Percentiles rank a stretch among this genome's conserved stretches.
Evolutionary conservation across 2,329 filamentous ascomycete genomes (phyloP).

Genomic region (Mollisia scopiformis): DNA sequence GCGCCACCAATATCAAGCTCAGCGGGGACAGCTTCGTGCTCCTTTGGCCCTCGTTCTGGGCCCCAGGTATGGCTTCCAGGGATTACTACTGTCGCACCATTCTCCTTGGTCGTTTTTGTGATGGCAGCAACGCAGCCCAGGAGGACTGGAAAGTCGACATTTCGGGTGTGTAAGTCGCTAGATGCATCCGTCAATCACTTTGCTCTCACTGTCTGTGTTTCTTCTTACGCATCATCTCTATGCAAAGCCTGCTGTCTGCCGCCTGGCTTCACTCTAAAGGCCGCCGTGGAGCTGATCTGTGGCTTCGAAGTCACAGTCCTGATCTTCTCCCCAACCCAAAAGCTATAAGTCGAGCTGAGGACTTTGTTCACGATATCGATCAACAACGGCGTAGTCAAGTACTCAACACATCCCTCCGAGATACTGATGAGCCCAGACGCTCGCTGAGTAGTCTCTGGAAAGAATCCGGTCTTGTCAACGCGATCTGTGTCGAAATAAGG

Average conservation of each 20-base stretch:
- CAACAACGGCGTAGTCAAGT: slow-evolving; percentile 40
- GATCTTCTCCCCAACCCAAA: slow-evolving; percentile 40
- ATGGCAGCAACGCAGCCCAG: slow-evolving; percentile 5
- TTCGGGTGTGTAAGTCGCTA: background rate
- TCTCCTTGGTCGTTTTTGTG: slow-evolving; percentile 9
- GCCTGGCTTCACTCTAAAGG: slow-evolving; percentile 44
- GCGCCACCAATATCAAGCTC: slow-evolving; percentile 5
- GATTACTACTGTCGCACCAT: slow-evolving; percentile 11
- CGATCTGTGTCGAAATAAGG: slow-evolving; percentile 42
- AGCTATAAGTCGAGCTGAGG: slow-evolving; percentile 40
- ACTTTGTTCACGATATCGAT: slow-evolving; percentile 39
- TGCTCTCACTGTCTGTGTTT: background rate
- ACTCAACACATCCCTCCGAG: slow-evolving; percentile 43
- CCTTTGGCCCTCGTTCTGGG: slow-evolving; percentile 5
- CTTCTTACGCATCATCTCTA: slow-evolving; percentile 36
- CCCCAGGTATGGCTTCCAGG: slow-evolving; percentile 8
- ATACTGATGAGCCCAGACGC: slow-evolving; percentile 43
- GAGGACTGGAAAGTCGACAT: slow-evolving; percentile 6
- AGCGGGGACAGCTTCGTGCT: slow-evolving; percentile 3
- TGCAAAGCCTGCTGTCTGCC: slow-evolving; percentile 44
- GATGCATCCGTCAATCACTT: background rate
- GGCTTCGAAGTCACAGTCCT: slow-evolving; percentile 40
- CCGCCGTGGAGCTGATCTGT: slow-evolving; percentile 41
- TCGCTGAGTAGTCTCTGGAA: slow-evolving; percentile 43
- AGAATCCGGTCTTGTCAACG: slow-evolving; percentile 43